Evolutionary conservation across 805 yeast species (phyloP), one percentile per base, ranked within the genome.

Genomic region (Kuraishia cidri): DNA sequence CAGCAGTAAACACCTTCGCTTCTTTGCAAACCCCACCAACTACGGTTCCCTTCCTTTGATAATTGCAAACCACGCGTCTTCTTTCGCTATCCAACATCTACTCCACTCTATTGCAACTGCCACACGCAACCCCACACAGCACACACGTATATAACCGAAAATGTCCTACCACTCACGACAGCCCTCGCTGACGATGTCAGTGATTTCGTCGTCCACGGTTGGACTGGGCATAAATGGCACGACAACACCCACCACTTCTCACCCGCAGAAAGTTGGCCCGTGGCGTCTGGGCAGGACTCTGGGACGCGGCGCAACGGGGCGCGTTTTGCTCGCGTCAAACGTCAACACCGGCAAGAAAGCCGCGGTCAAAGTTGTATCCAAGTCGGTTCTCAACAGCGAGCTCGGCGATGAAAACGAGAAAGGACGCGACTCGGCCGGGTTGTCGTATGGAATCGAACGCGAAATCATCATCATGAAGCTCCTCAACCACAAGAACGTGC

Each of bases 391-490:
- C 47, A 71, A 65, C 45, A 57, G 56, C 40, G 55, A 62, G 32
- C 23, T 33, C 15, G 27, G 21, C 29, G 37, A 32, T 27, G 37
- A 36, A 25, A 48, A 37, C 17, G 56, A 52, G 29, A 54, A 57
- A 31, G 54, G 62, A 58, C 48, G 63, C 51, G 64, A 60, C 42
- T 69, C 69, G 29, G 74, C 70, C 35, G 85, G 86, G 1, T 67
- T 83, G 37, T 95, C 96, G 3, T 87, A 90, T 53, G 98, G 98
- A 25, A 90, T 92, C 29, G 98, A 92, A 59, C 72, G 97, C 43
- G 98, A 92, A 54, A 94, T 92, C 41, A 88, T 92, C 46, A 92
- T 92, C 45, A 92, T 90, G 98, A 92, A 92, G 58, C 67, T 92
- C 26, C 74, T 92, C 29, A 84, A 92, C 38, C 97, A 92, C 56